Evolutionary conservation across 2,329 filamentous ascomycete species (phyloP), one percentile per base, ranked within the genome.

Genomic region (Amesomyces nigricolor): DNA sequence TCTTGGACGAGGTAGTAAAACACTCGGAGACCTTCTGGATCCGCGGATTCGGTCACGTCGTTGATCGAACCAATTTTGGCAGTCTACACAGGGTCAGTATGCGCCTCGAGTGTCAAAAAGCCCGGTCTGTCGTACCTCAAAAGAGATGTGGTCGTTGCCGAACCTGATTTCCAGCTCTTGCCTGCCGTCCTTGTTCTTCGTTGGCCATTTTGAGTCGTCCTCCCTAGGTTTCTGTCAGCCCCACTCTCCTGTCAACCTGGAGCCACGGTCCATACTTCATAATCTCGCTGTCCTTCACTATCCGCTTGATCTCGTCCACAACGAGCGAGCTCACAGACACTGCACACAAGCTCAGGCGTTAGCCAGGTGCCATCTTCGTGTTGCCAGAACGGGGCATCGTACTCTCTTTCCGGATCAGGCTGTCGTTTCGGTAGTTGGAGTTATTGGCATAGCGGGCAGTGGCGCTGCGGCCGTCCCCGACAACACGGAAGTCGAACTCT

Each of bases 1-100:
- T 99, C 94, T 69, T 99, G 94, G 5, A 97, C 92, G 7, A 99
- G 85, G 69, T 99, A 99, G 77, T 99, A 99, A 73, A 99, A 99
- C 3, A 99, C 94, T 48, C 94, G 85, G 11, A 99, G 81, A 30
- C 94, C 94, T 73, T 99, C 94, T 1, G 94, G 94, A 68, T 99
- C 94, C 50, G 89, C 87, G 2, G 91, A 96, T 69, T 97, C 94
- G 49, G 91, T 95, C 57, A 99, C 94, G 69, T 99, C 94, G 63
- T 96, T 91, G 49, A 99, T 77, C 8, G 94, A 97, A 58, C 94
- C 94, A 63, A 99, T 97, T 75, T 99, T 99, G 37, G 94, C 94
- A 30, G 94, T 99, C 91, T 96, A 62, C 53, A 32, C 30, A 37
- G 26, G 39, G 59, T 66, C 51, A 65, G 61, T 53, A 26, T 26